Conservation (phyloP, 2,329 filamentous ascomycete genomes). For the Pezicula neosporulosa region DNA sequence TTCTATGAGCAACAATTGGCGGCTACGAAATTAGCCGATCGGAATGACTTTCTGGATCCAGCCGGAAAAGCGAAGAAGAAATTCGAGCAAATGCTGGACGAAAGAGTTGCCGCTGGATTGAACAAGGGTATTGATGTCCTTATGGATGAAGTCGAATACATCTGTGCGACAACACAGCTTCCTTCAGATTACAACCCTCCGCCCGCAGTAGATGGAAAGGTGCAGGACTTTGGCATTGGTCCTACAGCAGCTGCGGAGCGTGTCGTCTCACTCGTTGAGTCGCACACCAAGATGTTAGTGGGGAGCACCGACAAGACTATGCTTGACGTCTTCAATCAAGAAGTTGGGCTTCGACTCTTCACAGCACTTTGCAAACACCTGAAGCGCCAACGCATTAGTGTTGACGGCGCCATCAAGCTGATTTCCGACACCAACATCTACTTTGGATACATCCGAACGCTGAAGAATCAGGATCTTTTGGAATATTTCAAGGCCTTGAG, state of each 20-base stretch:
- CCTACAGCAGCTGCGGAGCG: slow-evolving; percentile 76
- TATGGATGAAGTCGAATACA: slow-evolving; percentile 96
- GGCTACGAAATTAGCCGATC: slow-evolving; percentile 76
- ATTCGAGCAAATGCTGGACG: slow-evolving; percentile 98
- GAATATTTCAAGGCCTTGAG: slow-evolving; percentile 89
- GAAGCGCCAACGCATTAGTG: slow-evolving; percentile 90
- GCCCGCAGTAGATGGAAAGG: slow-evolving; percentile 34
- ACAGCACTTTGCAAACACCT: slow-evolving; percentile 93
- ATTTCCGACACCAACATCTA: slow-evolving; percentile 98
- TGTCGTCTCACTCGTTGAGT: slow-evolving; percentile 80
- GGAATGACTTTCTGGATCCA: slow-evolving; percentile 91
- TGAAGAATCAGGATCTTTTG: slow-evolving; percentile 79
- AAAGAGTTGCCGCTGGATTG: slow-evolving; percentile 89
- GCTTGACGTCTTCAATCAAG: slow-evolving; percentile 97
- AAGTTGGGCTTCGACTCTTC: slow-evolving; percentile 91
- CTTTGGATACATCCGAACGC: slow-evolving; percentile 75
- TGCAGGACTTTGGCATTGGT: slow-evolving; percentile 52
- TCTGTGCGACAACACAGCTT: slow-evolving; percentile 82
- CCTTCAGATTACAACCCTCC: slow-evolving; percentile 87
- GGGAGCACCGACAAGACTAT: slow-evolving; percentile 97
- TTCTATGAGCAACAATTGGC: slow-evolving; percentile 97
- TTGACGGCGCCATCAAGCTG: slow-evolving; percentile 83
- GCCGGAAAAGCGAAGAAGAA: slow-evolving; percentile 94
- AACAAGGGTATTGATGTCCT: slow-evolving; percentile 98
- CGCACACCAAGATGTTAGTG: slow-evolving; percentile 87